phyloP scores from a whole-genome alignment of 371 early-diverging fungal species.

The Cladochytrium tenue region DNA sequence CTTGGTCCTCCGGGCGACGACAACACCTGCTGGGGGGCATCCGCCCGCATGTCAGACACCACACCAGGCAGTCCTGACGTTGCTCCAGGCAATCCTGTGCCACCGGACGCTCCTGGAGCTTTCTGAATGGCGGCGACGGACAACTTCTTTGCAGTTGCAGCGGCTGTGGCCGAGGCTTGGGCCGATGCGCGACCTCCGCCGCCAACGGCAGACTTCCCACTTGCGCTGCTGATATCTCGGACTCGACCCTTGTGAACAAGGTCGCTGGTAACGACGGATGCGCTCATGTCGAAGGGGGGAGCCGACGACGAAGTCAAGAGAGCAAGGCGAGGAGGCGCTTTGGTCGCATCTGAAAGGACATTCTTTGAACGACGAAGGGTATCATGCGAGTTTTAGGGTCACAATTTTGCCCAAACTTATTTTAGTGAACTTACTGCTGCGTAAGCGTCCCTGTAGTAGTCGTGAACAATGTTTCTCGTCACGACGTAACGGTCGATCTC shows the following conservation, averaged over 20 bases:
- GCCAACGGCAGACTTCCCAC: no score
- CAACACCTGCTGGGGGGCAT: no score
- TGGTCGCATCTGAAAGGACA: conserved; percentile 21
- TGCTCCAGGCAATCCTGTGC: no score
- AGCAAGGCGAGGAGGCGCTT: conserved; percentile 28
- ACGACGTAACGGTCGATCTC: conserved; percentile 50
- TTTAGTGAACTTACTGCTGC: conserved; percentile 35
- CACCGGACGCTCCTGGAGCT: no score
- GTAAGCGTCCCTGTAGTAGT: conserved; percentile 51
- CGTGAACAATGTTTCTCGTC: conserved; percentile 42
- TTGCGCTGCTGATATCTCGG: no score
- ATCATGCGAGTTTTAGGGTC: background rate
- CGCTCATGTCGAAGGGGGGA: conserved; percentile 40
- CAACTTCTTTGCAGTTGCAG: background rate
- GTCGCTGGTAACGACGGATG: conserved; percentile 14
- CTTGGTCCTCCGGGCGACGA: no score
- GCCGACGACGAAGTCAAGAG: conserved; percentile 21
- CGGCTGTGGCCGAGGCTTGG: background rate
- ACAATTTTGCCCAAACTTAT: no score
- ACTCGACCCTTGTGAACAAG: no score
- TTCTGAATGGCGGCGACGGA: no score
- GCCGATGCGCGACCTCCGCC: no score
- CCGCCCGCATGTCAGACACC: no score
- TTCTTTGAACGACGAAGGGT: background rate
- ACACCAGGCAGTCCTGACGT: no score